These are phyloP conservation scores for Lolium multiflorum DNA, from an alignment of 176 grass and related monocot genomes.

Conservation along the genomic window DNA sequence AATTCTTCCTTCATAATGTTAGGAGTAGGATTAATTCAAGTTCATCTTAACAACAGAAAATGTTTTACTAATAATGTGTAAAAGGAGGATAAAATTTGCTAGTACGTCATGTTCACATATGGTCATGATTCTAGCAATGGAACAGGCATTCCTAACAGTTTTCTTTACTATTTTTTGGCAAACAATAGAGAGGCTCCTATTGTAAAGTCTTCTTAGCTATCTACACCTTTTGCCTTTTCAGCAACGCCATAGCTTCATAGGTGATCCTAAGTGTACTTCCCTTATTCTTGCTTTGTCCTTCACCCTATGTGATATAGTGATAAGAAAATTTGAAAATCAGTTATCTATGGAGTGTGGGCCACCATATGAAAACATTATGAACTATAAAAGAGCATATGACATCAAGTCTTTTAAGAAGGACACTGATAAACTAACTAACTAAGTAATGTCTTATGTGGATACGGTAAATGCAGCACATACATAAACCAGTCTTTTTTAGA, in stretches of 20 bases:
- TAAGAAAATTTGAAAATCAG: not conserved
- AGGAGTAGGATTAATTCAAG: slow-evolving; percentile 24
- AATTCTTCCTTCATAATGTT: slow-evolving; percentile 28
- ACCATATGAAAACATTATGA: not conserved
- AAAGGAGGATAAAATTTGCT: slow-evolving; percentile 9
- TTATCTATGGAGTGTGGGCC: not conserved
- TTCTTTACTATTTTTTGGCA: not conserved
- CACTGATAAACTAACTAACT: not conserved
- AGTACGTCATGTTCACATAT: not conserved
- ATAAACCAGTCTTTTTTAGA: not conserved
- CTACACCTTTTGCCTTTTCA: not conserved
- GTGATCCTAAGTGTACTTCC: not conserved
- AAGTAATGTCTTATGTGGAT: not conserved
- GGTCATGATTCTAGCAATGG: slow-evolving; percentile 10
- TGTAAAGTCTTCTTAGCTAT: not conserved
- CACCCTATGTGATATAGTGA: not conserved
- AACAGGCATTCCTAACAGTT: not conserved
- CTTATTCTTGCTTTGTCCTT: slow-evolving; percentile 3
- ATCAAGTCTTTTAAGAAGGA: not conserved
- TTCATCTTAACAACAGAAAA: slow-evolving; percentile 5
- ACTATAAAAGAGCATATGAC: not conserved
- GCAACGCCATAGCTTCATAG: not conserved
- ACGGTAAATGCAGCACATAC: not conserved
- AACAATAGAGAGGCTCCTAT: not conserved
- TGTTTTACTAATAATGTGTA: not conserved